These are phyloP conservation scores for Apiosordaria backusii DNA, from an alignment of 495 filamentous ascomycete genomes.

Conservation along the genomic window DNA sequence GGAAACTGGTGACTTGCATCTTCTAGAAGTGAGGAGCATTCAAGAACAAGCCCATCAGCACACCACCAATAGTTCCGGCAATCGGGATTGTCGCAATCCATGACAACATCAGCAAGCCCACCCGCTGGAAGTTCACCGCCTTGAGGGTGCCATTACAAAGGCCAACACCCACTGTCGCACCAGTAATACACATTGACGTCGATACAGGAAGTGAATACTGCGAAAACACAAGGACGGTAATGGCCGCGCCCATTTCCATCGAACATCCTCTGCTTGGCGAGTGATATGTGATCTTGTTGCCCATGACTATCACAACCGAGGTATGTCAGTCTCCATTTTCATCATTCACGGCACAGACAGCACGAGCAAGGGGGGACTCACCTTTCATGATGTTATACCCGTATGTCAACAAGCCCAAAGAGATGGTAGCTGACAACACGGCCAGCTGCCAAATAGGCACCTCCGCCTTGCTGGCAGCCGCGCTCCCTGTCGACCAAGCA, in stretches of 20 bases:
- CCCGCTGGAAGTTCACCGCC: slow-evolving; percentile 59
- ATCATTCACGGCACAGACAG: neutral
- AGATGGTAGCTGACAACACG: slow-evolving; percentile 36
- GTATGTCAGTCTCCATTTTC: neutral
- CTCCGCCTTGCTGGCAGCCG: slow-evolving; percentile 48
- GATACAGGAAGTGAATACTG: slow-evolving; percentile 51
- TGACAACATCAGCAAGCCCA: slow-evolving; percentile 51
- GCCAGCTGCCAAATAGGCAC: slow-evolving; percentile 64
- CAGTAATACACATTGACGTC: slow-evolving; percentile 61
- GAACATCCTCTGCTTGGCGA: slow-evolving; percentile 61
- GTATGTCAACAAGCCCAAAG: slow-evolving; percentile 62
- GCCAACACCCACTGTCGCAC: slow-evolving; percentile 61
- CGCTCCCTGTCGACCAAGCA: slow-evolving; percentile 54
- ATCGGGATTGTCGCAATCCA: slow-evolving; percentile 60
- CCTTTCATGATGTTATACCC: slow-evolving; percentile 65
- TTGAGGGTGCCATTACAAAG: slow-evolving; percentile 57
- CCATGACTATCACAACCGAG: slow-evolving; percentile 42
- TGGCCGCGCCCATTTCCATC: slow-evolving; percentile 66
- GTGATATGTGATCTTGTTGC: slow-evolving; percentile 67
- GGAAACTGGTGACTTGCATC: neutral
- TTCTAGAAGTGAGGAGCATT: slow-evolving; percentile 47
- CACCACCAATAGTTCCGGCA: slow-evolving; percentile 54
- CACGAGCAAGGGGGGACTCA: slow-evolving; percentile 1
- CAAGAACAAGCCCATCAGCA: slow-evolving; percentile 56
- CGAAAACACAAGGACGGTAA: slow-evolving; percentile 54